Conservation (phyloP, 2,329 filamentous ascomycete species). For the Neonectria magnoliae region DNA sequence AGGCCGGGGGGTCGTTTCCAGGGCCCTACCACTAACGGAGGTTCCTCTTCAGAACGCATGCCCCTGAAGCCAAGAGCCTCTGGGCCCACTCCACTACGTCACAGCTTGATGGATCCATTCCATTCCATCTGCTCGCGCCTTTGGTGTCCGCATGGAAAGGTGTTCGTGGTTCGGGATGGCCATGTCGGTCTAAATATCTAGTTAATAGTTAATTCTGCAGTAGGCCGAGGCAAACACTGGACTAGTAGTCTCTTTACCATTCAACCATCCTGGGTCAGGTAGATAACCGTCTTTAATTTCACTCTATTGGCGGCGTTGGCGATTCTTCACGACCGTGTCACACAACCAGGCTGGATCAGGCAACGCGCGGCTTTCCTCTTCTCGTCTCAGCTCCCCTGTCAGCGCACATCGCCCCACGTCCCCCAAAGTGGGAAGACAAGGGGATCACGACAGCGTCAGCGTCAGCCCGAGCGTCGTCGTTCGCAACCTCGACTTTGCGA, state of each 20-base stretch:
- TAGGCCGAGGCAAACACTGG: neutral
- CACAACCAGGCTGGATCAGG: constrained; percentile 9
- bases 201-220: neutral
- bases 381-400: constrained; percentile 12
- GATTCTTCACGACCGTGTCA: neutral
- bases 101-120: neutral
- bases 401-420: neutral
- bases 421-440: neutral
- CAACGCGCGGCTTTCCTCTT: constrained; percentile 24
- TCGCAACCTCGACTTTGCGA: neutral
- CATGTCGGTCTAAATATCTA: too few species aligned
- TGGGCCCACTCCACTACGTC: neutral
- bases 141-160: too few species aligned
- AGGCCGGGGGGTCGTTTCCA: neutral
- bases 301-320: neutral
- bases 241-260: neutral
- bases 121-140: neutral
- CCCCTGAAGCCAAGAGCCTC: neutral
- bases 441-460: constrained; percentile 23
- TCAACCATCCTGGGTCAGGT: neutral
- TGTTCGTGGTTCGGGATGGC: neutral
- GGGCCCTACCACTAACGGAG: neutral
- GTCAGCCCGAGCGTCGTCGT: neutral
- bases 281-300: neutral
- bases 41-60: neutral